Evolutionary conservation across 495 filamentous ascomycete genomes (phyloP), one percentile per base, ranked within the genome.

Genomic region (Neurospora sp.): DNA sequence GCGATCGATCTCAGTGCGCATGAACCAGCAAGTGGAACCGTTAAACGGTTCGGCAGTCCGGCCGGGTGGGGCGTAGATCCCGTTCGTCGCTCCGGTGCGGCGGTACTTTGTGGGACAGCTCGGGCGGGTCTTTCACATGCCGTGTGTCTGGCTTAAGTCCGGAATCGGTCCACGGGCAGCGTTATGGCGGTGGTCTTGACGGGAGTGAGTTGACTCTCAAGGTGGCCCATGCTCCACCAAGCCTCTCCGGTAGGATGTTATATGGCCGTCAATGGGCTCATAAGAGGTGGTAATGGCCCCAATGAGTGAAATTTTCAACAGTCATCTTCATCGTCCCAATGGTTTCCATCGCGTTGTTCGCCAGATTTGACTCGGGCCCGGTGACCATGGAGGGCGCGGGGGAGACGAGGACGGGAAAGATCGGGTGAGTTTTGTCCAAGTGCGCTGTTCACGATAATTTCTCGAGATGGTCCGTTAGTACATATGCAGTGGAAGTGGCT

Each of bases 391-490:
- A 37, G 20, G 41, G 6, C 39, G 39, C 38, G 16, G 31, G 40
- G n/a, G n/a, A 20, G 40, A 48, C 35, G 41, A 48, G 41, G n/a
- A n/a, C n/a, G n/a, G n/a, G 14, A 71, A 48, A 12, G 5, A 12
- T 35, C 27, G 71, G 27, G 40, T 18, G 10, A 9, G 20, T 38
- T 18, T 37, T 37, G 70, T 14, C 14, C 20, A 48, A 39, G n/a
- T 72, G 54, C 42, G 27, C 46, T 14, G 73, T 38, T 48, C 42
- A 72, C 75, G 77, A 75, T 69, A 78, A 75, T 76, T 76, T 73
- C 18, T 40, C 75, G 77, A 39, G 77, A 77, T 78, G 20, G 14
- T 11, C 5, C 0, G 1, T 11, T 5, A 23, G 73, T 72, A 11
- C 9, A 20, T 11, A 14, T 3, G 5, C 71, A 2, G 11, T 44